Base-by-base conservation (phyloP, 139 green algal genomes). In the Micromonas pusilla region DNA sequence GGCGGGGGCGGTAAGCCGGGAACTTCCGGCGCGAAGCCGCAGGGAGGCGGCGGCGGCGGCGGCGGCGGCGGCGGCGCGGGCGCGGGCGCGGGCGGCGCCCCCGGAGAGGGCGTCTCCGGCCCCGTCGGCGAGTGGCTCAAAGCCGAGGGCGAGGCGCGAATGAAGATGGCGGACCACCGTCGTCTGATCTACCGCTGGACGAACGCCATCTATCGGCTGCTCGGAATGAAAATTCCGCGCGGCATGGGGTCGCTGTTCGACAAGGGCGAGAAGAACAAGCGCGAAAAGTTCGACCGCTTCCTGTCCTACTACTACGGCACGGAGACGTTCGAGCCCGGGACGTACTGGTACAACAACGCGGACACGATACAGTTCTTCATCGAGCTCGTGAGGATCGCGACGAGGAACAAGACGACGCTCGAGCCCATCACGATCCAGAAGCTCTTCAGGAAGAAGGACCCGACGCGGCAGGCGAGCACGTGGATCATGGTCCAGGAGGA, bases 171-270 rank as follows among this genome's bases (percentile, higher is more conserved):
- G 26, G 65, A 72, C 13, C 65, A 72, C 65, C 32, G 65, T 13
- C 65, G 65, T 3, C 33, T 72, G 65, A 72, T 72, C 30, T 72
- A 72, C 28, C 65, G 65, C 65, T 72, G 65, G 65, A 72, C 65
- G 4, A 72, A 72, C 65, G 65, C 65, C n/a, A 52, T 72, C 13
- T 52, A 52, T 45, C 65, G 65, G 4, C 13, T 33, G 65, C 3
- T 72, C 4, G 65, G 65, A 3, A 52, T 72, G 65, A 38, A 39
- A 3, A 39, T 72, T 3, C 65, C 65, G 28, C 21, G 13, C 26
- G 65, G 65, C 30, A 26, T 33, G 26, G 65, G 65, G 2, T 32
- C 26, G 65, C 33, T 72, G 65, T 52, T 72, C 65, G 32, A 32
- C 13, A 32, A 39, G 33, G 65, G 33, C n/a, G 32, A 26, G 65